Base-by-base conservation (phyloP, 768 basidiomycete species). In the Amanita molliuscula region DNA sequence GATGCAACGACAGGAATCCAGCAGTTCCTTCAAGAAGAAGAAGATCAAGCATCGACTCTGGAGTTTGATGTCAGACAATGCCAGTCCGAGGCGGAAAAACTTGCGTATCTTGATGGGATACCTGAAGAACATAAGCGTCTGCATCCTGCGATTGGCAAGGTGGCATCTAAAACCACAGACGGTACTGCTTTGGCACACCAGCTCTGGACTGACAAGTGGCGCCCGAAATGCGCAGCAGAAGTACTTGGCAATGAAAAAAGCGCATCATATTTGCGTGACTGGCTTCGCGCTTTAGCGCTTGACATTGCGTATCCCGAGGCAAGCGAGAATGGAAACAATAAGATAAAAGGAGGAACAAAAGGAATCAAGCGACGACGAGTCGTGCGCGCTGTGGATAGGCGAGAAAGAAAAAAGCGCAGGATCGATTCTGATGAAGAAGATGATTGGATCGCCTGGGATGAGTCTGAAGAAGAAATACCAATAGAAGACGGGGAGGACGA, bases 191-290 rank as follows among this genome's bases (percentile, higher is more conserved):
- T 63, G 20, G 57, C 67, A 35, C 67, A 72, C 34, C 72, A 78
- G 35, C 63, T 76, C 10, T 94, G 91, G 89, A 65, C 74, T 16
- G 78, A 83, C 41, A 83, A 77, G 57, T 93, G 85, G 77, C 79
- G 77, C 16, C 92, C 92, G 21, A 74, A 72, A 47, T 67, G 73
- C 36, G 88, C 89, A 10, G 73, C 76, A 20, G 78, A 93, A 53
- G 79, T 92, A 3, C 69, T 95, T 1, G 88, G 88, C 6, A 93
- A 92, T 59, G 81, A 88, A 61, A 61, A 64, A 7, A 76, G 78
- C 44, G 84, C 90, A 0, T 56, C 71, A 23, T 88, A 83, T 63
- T 69, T 94, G 48, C 77, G 84, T 34, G 78, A 85, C 45, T 94
- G 91, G 91, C 70, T 94, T 43, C 64, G 65, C 21, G 80, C 84